A percentile compares a stretch with the other conserved stretches of the same genome.
These are phyloP conservation scores for Aphanomyces euteiches DNA, from an alignment of 352 stramenopile genomes.

Conservation along the genomic window DNA sequence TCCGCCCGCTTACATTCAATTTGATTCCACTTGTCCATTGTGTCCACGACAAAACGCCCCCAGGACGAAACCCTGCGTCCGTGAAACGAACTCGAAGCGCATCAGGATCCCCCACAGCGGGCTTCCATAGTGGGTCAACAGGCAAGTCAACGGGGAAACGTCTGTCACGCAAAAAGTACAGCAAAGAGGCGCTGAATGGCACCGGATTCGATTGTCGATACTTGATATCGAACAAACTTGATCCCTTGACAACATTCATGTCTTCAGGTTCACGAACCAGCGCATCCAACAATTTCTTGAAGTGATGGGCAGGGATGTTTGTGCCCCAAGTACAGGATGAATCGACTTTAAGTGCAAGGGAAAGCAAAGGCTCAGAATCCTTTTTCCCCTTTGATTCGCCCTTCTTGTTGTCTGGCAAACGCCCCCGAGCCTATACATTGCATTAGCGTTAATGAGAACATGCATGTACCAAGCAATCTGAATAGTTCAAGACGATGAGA, in stretches of 20 bases:
- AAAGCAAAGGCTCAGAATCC: neutral
- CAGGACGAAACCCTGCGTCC: constrained; percentile 43
- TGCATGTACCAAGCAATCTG: constrained; percentile 62
- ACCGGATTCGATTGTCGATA: neutral
- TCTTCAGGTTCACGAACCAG: neutral
- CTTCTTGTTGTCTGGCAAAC: constrained; percentile 25
- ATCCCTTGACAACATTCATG: neutral
- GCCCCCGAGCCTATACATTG: neutral
- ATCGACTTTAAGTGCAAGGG: constrained; percentile 14
- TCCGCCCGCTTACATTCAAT: constrained; percentile 56
- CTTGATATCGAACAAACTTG: neutral
- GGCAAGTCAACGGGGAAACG: constrained; percentile 68
- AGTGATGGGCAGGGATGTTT: neutral
- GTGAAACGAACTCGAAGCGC: constrained; percentile 46
- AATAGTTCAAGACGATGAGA: constrained; percentile 73
- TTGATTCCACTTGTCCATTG: constrained; percentile 60
- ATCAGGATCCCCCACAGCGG: constrained; percentile 34
- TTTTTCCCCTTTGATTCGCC: constrained; percentile 19
- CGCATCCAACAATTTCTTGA: neutral
- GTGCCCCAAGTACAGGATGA: neutral
- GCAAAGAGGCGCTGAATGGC: constrained; percentile 48
- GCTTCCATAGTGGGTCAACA: constrained; percentile 33
- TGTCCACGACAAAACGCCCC: constrained; percentile 47
- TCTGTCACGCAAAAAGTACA: constrained; percentile 73
- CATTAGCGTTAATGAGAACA: constrained; percentile 46